Base-by-base conservation (phyloP, 805 yeast genomes). In the Suhomyces prunicola region DNA sequence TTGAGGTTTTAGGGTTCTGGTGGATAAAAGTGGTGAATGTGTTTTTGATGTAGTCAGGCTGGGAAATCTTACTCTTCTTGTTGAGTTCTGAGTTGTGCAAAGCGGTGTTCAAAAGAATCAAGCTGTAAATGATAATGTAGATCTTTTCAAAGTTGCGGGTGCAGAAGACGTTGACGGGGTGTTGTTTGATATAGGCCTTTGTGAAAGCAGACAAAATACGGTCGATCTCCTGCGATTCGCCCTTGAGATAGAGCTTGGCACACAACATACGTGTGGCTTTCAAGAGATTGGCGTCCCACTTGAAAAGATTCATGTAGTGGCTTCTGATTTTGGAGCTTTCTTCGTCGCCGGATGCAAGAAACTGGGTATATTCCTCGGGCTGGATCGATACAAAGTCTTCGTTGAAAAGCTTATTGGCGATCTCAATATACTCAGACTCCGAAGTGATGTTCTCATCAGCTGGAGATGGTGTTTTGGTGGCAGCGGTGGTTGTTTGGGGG, bases 191-290 rank as follows among this genome's bases (percentile, higher is more conserved):
- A 85, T 92, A 90, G 50, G 85, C 79, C 50, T 74, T 73, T 17
- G 94, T 81, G 62, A 88, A 85, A 3, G 85, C 77, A 44, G 87
- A 85, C 52, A 90, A 71, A 29, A 90, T 79, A 47, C 88, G 78
- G 67, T 89, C 94, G 50, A 90, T 83, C 61, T 86, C 87, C 60
- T 87, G 92, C 2, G 94, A 84, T 69, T 90, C 96, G 6, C 93
- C 96, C 62, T 83, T 83, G 60, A 90, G 77, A 68, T 86, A 87
- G n/a, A 90, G 64, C 57, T 77, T 81, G 39, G 79, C 77, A 58
- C 96, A 89, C 31, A 90, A 71, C 45, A 68, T 67, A 31, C 90
- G 72, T 15, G 90, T 75, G 1, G 90, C 74, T 2, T 68, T 66
- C 42, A 88, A 70, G 46, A 90, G 69, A 52, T 82, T 80, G n/a